Evolutionary conservation across 495 filamentous ascomycete species (phyloP), one percentile per base, ranked within the genome.

Genomic region (Geoglossum glabrum): DNA sequence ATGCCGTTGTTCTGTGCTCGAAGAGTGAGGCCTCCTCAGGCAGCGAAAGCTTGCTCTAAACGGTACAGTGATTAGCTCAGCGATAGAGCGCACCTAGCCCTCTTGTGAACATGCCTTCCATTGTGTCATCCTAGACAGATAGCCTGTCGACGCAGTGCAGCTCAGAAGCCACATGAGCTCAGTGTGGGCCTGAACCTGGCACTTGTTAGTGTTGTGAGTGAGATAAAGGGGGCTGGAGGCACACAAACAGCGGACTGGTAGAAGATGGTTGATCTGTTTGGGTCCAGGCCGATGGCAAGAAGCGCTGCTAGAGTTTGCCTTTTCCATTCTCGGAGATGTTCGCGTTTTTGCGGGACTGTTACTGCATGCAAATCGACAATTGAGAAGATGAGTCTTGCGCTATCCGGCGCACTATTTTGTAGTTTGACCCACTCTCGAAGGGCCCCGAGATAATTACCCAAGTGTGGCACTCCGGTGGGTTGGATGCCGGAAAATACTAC

Each of bases 151-250:
- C 30, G 93, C 86, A 38, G 83, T 82, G 57, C 88, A 94, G 63
- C 87, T 88, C 57, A 98, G 69, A 59, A 97, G 93, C 92, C 93
- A 98, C 80, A 92, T 90, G 61, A 98, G 72, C 68, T 96, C 88
- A 5, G 83, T 68, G 72, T 96, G 92, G 26, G 79, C 80, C 9
- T 79, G 77, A 10, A 95, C 82, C 81, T 86, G 60, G 19, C 54
- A 23, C 15, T 50, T 23, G 34, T 54, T 19, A 45, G 36, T 36
- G 58, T 69, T 60, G 1, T 45, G 26, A 58, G 45, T 30, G 2
- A 50, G 31, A 31, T 21, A 8, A 25, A n/a, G n/a, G 13, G 17
- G 3, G 27, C 38, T 51, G 25, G 4, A 15, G 26, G 21, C 19
- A 50, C 13, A 50, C 74, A 40, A 66, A 85, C 85, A 59, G 69